Base-by-base conservation (phyloP, 2,329 filamentous ascomycete genomes). In the Fusarium aywerte region DNA sequence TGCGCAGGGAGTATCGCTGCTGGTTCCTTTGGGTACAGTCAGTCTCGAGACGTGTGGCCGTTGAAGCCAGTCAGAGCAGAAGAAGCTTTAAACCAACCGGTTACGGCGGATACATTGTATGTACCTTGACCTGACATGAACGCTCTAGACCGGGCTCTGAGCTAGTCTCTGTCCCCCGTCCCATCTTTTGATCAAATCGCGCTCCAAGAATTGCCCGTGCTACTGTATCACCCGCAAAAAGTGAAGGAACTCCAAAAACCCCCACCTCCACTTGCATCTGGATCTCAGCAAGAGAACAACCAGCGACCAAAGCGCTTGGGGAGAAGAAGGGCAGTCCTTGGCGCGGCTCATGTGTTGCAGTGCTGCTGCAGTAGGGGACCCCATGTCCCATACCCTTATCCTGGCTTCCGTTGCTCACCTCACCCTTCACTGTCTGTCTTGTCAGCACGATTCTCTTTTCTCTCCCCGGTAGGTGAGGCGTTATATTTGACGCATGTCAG, bases 261-360 rank as follows among this genome's bases (percentile, higher is more conserved):
- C 68, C 68, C 68, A 71, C 68, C 51, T 32, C 62, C 67, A 70
- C 70, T 54, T 32, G 49, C 56, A 70, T 70, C 64, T 62, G 61
- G 56, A 67, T 73, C 69, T 60, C 32, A 48, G 31, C 27, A 58
- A 38, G n/a, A 62, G 49, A 31, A 31, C 32, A 48, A 36, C 32
- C 45, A 48, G 47, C 52, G 58, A 66, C 27, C 58, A 63, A 45
- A 62, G 64, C 44, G 48, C 56, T 62, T 61, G 51, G 35, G 29
- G 32, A 36, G 21, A 38, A 47, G 25, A 58, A 59, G 55, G 55
- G 64, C 56, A 44, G 48, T 45, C 51, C 65, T 68, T 68, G 65
- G 60, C 60, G 65, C 60, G 60, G 65, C 65, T 68, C 50, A 50
- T 62, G 56, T 29, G 40, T 36, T 51, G 49, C 40, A 29, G 23